Percentiles rank a stretch among this genome's conserved stretches.
Conservation (phyloP, 805 yeast species). For the Lachancea cidri region DNA sequence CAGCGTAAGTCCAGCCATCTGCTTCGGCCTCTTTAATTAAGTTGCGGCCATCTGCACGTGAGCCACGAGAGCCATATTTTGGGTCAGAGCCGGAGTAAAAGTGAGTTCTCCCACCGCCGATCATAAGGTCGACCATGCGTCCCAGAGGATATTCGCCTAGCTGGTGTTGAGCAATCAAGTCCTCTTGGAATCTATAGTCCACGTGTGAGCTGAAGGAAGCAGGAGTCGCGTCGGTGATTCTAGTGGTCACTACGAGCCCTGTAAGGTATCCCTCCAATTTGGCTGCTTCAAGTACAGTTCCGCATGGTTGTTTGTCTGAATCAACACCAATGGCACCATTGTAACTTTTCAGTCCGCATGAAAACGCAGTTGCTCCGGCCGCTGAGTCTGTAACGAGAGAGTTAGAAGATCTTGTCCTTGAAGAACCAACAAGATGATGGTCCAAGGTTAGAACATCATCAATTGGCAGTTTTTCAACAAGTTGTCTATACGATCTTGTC, state of each 20-base stretch:
- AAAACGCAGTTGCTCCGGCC: slow-evolving; percentile 94
- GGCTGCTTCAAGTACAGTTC: slow-evolving; percentile 83
- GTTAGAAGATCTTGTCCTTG: slow-evolving; percentile 73
- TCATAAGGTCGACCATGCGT: slow-evolving; percentile 70
- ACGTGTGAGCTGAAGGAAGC: slow-evolving; percentile 85
- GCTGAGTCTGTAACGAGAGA: slow-evolving; percentile 91
- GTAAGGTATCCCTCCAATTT: slow-evolving; percentile 76
- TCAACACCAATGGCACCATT: slow-evolving; percentile 91
- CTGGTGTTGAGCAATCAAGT: slow-evolving; percentile 82
- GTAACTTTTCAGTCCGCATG: slow-evolving; percentile 77
- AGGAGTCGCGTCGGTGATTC: slow-evolving; percentile 93
- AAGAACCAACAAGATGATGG: slow-evolving; percentile 68
- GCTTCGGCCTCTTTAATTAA: slow-evolving; percentile 57
- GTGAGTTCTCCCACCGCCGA: slow-evolving; percentile 90
- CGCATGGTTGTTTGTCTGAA: slow-evolving; percentile 67
- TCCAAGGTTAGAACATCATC: slow-evolving; percentile 61
- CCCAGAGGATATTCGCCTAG: slow-evolving; percentile 80
- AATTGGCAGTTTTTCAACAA: slow-evolving; percentile 37
- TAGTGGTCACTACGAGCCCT: slow-evolving; percentile 88
- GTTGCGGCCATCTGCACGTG: slow-evolving; percentile 67
- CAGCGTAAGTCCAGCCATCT: slow-evolving; percentile 57
- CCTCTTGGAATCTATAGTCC: slow-evolving; percentile 70
- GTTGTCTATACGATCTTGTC: slow-evolving; percentile 71
- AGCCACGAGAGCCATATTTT: slow-evolving; percentile 39
- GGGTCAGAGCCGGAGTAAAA: slow-evolving; percentile 48